Base-by-base conservation (phyloP, 1,139 yeast genomes). In the Magnusiomyces ingens region DNA sequence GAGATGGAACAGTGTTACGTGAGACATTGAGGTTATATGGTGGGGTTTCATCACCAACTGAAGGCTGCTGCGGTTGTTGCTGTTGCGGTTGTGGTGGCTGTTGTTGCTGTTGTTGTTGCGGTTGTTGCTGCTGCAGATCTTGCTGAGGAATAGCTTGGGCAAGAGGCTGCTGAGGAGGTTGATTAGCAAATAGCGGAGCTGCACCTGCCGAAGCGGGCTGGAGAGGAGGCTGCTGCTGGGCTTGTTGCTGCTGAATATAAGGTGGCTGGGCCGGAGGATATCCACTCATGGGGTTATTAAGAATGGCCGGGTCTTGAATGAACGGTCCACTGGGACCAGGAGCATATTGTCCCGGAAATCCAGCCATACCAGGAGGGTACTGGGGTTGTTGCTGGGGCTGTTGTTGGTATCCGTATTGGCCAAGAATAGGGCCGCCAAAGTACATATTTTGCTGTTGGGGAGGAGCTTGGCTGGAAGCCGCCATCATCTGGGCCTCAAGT, bases 401-500 rank as follows among this genome's bases (percentile, higher is more conserved):
- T 35, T 45, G 48, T 12, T 41, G 53, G n/a, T 45, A 41, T 10
- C 45, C 50, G 35, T 17, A n/a, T 6, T 51, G 53, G 44, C 49
- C 50, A 37, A 49, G 55, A 18, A 41, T 29, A 29, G 45, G 41
- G 17, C 36, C 49, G 4, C 17, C 22, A 46, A 35, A 15, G 40
- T 21, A 29, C 35, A 15, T 13, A 18, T 48, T 50, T 22, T 42
- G 66, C 18, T 63, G 69, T 37, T 56, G 62, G 49, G 57, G 63
- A 50, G 56, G 60, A 51, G 55, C 64, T 47, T 51, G 59, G 37
- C 54, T 64, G 66, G 37, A 68, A 43, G 67, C 73, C 40, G 68
- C 70, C 58, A 81, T 73, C 69, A 85, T 76, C 63, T 81, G 88
- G 13, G 91, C 87, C 67, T 85, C 93, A 60, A 84, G 82, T 62